Conservation (phyloP, 2,329 filamentous ascomycete genomes). For the Clonostachys rhizophaga region DNA sequence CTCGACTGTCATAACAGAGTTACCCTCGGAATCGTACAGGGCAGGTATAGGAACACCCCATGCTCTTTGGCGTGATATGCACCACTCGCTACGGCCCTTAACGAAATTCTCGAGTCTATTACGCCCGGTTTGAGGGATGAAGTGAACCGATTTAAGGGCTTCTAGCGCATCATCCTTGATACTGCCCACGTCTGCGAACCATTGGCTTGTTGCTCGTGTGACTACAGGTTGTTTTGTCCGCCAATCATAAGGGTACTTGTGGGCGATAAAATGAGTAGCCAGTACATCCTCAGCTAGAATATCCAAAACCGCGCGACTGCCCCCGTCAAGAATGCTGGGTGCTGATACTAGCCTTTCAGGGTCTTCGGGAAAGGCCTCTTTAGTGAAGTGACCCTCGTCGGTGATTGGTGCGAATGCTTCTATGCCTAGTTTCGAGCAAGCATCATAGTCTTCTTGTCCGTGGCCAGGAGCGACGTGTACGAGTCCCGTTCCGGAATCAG, state of each 20-base stretch:
- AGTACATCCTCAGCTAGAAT: constrained; percentile 65
- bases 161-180: constrained; percentile 73
- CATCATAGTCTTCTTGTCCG: constrained; percentile 92
- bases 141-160: constrained; percentile 67
- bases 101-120: constrained; percentile 81
- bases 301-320: constrained; percentile 64
- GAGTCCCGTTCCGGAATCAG: constrained; percentile 87
- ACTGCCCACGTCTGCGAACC: constrained; percentile 88
- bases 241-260: constrained; percentile 99
- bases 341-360: constrained; percentile 61
- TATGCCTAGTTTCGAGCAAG: constrained; percentile 67
- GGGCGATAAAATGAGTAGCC: constrained; percentile 64
- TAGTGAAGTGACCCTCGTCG: constrained; percentile 75
- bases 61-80: constrained; percentile 89
- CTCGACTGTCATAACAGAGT: constrained; percentile 73
- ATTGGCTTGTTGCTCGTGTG: constrained; percentile 88
- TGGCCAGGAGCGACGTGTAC: constrained; percentile 94
- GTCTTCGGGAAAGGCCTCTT: constrained; percentile 68
- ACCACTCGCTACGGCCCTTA: constrained; percentile 89
- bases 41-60: constrained; percentile 98
- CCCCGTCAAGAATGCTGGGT: constrained; percentile 66
- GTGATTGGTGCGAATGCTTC: constrained; percentile 78
- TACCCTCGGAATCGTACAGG: constrained; percentile 68
- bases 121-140: constrained; percentile 72
- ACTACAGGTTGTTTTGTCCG: constrained; percentile 90